A percentile compares a stretch with the other conserved stretches of the same genome.
Conservation (phyloP, 129 eudicot species). For the Arctium lappa region DNA sequence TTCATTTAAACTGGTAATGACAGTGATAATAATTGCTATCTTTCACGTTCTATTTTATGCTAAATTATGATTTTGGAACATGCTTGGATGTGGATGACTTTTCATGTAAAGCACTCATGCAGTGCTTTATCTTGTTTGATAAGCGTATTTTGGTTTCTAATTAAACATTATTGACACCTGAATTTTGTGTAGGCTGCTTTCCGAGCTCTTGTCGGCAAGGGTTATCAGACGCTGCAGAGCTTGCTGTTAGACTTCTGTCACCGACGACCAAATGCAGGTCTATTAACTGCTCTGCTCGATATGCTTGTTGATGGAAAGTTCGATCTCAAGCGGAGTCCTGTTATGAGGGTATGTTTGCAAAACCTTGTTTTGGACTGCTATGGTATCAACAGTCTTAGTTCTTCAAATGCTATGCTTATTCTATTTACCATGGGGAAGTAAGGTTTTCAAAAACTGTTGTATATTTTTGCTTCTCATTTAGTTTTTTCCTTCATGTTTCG, state of each 20-base stretch:
- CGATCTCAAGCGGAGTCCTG: slow-evolving; percentile 61
- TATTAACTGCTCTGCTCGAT: slow-evolving; percentile 78
- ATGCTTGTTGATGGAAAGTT: slow-evolving; percentile 98
- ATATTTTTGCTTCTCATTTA: neutral
- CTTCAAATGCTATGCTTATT: neutral
- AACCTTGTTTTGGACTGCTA: neutral
- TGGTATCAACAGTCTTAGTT: neutral
- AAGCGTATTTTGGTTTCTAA: slow-evolving; percentile 5
- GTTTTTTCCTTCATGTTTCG: neutral
- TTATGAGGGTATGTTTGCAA: slow-evolving; percentile 55
- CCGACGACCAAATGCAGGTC: slow-evolving; percentile 72
- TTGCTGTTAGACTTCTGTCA: slow-evolving; percentile 86
- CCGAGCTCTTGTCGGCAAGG: slow-evolving; percentile 92
- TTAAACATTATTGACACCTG: slow-evolving; percentile 11
- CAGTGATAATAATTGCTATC: neutral
- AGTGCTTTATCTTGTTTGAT: neutral
- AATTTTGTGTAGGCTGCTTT: slow-evolving; percentile 61
- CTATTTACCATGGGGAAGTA: neutral
- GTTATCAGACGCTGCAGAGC: slow-evolving; percentile 78
- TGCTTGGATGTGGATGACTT: neutral
- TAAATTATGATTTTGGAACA: slow-evolving; percentile 4
- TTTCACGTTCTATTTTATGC: slow-evolving; percentile 11
- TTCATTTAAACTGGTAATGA: neutral
- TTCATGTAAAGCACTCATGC: neutral
- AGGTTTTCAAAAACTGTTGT: neutral